Percentiles rank a stretch among this genome's conserved stretches.
Evolutionary conservation across 2,329 filamentous ascomycete genomes (phyloP).

Genomic region (Dendrostoma leiphaemia): DNA sequence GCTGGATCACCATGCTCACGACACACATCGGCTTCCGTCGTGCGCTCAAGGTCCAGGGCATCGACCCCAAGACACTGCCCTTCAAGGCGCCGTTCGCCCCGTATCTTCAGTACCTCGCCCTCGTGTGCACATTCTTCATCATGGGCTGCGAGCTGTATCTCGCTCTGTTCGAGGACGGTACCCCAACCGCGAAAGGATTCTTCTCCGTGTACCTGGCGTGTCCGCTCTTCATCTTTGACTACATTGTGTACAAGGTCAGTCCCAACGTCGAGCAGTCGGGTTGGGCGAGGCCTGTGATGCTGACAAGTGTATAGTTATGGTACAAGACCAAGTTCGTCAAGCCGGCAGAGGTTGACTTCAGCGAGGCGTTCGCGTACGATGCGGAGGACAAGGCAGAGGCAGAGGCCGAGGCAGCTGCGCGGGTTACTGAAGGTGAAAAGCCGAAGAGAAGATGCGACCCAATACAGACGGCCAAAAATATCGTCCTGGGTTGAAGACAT

Average conservation of each 20-base stretch:
- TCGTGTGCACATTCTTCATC: background rate
- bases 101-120: conserved; percentile 6
- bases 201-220: conserved; percentile 16
- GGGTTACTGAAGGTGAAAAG: conserved; percentile 40
- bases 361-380: conserved; percentile 23
- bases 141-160: conserved; percentile 14
- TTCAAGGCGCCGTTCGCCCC: conserved; percentile 3
- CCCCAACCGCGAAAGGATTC: conserved; percentile 3
- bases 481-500: background rate
- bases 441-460: conserved; percentile 3
- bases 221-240: conserved; percentile 5
- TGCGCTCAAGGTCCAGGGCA: conserved; percentile 2
- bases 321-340: conserved; percentile 12
- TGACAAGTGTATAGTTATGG: conserved; percentile 1
- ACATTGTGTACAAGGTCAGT: conserved; percentile 20
- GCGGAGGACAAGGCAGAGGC: conserved; percentile 20
- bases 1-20: conserved; percentile 5
- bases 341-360: conserved; percentile 28
- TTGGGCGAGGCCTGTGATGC: no score
- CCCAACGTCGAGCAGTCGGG: no score
- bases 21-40: conserved; percentile 10
- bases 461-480: conserved; percentile 1
- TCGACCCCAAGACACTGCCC: conserved; percentile 7
- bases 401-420: conserved; percentile 38
- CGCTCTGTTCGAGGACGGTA: conserved; percentile 2